Base-by-base conservation (phyloP, 2,329 filamentous ascomycete species). In the Podosphaera aphanis region DNA sequence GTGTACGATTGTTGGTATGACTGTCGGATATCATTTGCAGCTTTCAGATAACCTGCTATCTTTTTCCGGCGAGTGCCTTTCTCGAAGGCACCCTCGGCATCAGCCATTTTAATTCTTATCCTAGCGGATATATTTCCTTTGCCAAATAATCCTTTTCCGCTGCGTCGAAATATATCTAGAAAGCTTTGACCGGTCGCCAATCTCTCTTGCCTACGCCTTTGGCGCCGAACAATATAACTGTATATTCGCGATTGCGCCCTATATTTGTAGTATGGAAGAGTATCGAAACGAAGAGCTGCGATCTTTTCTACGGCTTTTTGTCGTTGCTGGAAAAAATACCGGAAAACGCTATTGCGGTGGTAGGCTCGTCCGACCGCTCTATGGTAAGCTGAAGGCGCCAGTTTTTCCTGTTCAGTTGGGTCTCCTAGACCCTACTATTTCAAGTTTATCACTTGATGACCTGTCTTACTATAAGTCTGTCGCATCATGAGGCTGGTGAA, bases 191-290 rank as follows among this genome's bases (percentile, higher is more conserved):
- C 58, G 53, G 50, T 60, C 53, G 50, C 59, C 49, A 55, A 56
- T 57, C 65, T 64, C 51, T 69, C 64, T 52, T 63, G 61, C 49
- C 69, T 66, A 53, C 64, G 69, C 42, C 63, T 66, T 61, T 83
- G 77, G 44, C 73, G 71, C 53, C 69, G 67, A 50, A 86, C 64
- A 47, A 92, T 68, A 51, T 78, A 82, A 40, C 70, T 70, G 59
- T 90, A 92, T 51, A 93, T 74, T 47, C 76, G 73, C 33, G 77
- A 77, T 62, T 93, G 84, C 7, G 83, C 64, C 45, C 70, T 68
- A 58, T 78, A 74, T 56, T 79, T 81, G 55, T 83, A 70, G 44
- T 68, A 65, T 11, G 83, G 82, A 20, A 93, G 62, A 4, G 73
- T 82, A 54, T 85, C 74, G 69, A 83, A 73, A 50, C 75, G 81